Base-by-base conservation (phyloP, 2,329 filamentous ascomycete genomes). In the Penicillium verrucosum region DNA sequence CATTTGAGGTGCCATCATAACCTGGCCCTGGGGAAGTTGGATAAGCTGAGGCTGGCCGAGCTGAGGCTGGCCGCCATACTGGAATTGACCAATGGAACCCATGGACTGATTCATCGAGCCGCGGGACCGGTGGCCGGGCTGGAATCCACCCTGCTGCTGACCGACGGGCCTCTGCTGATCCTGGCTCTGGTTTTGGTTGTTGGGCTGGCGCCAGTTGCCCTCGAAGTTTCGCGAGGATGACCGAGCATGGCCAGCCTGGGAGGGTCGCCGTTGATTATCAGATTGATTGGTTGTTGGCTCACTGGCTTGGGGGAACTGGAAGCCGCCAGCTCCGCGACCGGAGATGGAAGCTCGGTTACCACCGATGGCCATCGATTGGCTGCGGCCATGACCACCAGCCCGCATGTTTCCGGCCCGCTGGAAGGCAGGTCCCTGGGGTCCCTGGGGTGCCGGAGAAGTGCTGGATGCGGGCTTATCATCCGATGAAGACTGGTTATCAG, bases 221-320 rank as follows among this genome's bases (percentile, higher is more conserved):
- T 99, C 94, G 70, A 97, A 97, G 77, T 97, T 99, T 61, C 94
- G 87, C 25, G 94, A 99, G 11, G 85, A 85, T 32, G 87, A 88
- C 60, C 94, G 86, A 61, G 85, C 87, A 73, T 99, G 94, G 55
- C 90, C 88, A 41, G 75, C 68, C 63, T 85, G 83, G 67, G 89
- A 89, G 66, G 88, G 87, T 65, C 90, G 89, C 60, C 90, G 88
- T 65, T 86, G 82, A 70, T 92, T 89, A 64, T 94, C 90, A 14
- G 77, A 70, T 61, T 78, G 75, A 60, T 74, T 77, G 63, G 79
- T 80, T 44, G 78, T 73, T 55, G 88, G 81, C 60, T 79, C 80
- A 18, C 77, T 80, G 48, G 80, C 73, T 65, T 80, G 75, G 48
- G 86, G 86, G 70, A 89, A 89, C 62, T 88, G 85, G 74, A 92